Evolutionary conservation across 2,329 filamentous ascomycete species (phyloP), one percentile per base, ranked within the genome.

Genomic region (Cladosporium sp.): DNA sequence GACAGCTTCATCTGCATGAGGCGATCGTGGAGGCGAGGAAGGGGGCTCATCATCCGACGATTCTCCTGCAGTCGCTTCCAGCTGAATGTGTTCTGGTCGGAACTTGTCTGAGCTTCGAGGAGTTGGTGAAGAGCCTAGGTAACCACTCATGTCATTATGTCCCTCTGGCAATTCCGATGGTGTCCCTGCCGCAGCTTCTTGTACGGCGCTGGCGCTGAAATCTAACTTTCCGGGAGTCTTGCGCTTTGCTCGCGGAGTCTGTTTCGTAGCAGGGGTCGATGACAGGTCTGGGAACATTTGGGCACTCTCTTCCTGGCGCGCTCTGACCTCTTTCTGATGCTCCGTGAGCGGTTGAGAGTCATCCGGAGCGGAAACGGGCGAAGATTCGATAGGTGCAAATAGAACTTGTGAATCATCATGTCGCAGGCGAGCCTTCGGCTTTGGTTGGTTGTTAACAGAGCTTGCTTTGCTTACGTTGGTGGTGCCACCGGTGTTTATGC

Each of bases 371-470:
- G 66, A 69, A 12, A 70, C 67, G 4, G 75, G 69, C 3, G 77
- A 70, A 11, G 82, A 80, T 25, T 79, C 77, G 40, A 92, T 84
- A 0, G 81, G 71, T 2, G 84, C 80, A 60, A 93, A 93, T 38
- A 87, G 78, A 20, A 94, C 78, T 61, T 94, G 89, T 0, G 88
- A 94, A 66, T 94, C 79, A 54, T 95, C 81, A 58, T 95, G 89
- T 29, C 86, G 80, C 22, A 84, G 72, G 52, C 78, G 79, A 15
- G 77, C 40, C 15, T 51, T 51, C 7, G 15, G 9, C 29, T 16
- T 25, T 30, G 39, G 12, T 27, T 9, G 4, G 36, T 39, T 15
- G 27, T 35, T 18, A 12, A 29, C 39, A 12, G 45, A 39, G n/a
- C n/a, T 16, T 18, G 22, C 18, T 27, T 48, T 48, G 45, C 36